phyloP scores from a whole-genome alignment of 306 rosid genomes.

The Cyclanthera cordifolia region DNA sequence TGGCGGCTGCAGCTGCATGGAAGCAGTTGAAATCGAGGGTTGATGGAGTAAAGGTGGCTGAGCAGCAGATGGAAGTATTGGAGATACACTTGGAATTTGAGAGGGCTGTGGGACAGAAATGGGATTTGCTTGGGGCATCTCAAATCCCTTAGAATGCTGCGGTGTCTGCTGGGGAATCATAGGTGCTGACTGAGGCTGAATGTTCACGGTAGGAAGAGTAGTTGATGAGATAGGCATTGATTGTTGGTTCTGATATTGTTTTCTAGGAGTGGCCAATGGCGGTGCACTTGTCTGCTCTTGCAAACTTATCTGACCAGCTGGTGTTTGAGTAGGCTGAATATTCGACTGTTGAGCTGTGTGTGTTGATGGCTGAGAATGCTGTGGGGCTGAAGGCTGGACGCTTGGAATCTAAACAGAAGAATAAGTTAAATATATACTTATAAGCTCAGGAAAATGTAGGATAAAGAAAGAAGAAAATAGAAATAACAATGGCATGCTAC shows the following conservation, averaged over 20 bases:
- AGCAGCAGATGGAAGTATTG: constrained; percentile 50
- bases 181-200: constrained; percentile 54
- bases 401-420: constrained; percentile 48
- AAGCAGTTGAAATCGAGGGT: constrained; percentile 39
- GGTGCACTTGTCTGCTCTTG: constrained; percentile 62
- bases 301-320: constrained; percentile 36
- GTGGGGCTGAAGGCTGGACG: constrained; percentile 48
- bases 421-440: constrained; percentile 5
- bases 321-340: constrained; percentile 37
- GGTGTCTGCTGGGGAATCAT: constrained; percentile 46
- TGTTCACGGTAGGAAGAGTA: constrained; percentile 43
- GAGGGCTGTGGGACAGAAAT: constrained; percentile 52
- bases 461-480: background rate
- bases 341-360: constrained; percentile 40
- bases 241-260: constrained; percentile 59
- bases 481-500: constrained; percentile 32
- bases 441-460: constrained; percentile 12
- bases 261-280: constrained; percentile 50
- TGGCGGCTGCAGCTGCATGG: constrained; percentile 59
- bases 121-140: constrained; percentile 39
- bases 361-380: constrained; percentile 45
- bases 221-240: constrained; percentile 42
- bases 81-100: constrained; percentile 51
- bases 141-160: constrained; percentile 60
- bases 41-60: constrained; percentile 60